A percentile compares a stretch with the other conserved stretches of the same genome.
Conservation (phyloP, 1,139 yeast species). For the Candida tropicalis region DNA sequence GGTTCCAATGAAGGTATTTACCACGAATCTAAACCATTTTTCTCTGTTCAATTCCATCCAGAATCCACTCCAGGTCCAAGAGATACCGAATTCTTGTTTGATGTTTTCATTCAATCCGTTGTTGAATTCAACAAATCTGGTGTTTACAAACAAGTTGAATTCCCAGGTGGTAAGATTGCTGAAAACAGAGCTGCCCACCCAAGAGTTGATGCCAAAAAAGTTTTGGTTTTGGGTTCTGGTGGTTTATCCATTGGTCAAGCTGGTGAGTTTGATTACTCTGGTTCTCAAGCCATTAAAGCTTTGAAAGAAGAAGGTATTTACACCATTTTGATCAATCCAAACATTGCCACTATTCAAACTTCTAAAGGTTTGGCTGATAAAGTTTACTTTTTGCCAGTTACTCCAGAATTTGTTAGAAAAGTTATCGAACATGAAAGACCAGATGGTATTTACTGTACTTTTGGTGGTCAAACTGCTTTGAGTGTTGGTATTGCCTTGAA, state of each 20-base stretch:
- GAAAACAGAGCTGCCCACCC: conserved; percentile 70
- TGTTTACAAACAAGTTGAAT: conserved; percentile 67
- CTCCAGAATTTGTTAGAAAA: conserved; percentile 92
- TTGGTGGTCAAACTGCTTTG: conserved; percentile 98
- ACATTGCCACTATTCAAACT: conserved; percentile 97
- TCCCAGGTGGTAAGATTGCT: conserved; percentile 85
- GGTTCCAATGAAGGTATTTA: conserved; percentile 98
- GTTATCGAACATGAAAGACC: conserved; percentile 95
- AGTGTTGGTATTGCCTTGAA: conserved; percentile 95
- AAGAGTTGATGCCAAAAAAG: conserved; percentile 80
- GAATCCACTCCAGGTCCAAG: conserved; percentile 99
- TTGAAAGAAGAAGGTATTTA: conserved; percentile 84
- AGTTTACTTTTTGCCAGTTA: conserved; percentile 92
- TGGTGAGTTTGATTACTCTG: conserved; percentile 98
- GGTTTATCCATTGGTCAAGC: conserved; percentile 99
- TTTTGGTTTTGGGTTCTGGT: conserved; percentile 94
- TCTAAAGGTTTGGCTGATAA: conserved; percentile 95
- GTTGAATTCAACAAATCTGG: conserved; percentile 59
- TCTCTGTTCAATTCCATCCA: conserved; percentile 99
- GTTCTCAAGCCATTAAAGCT: conserved; percentile 97
- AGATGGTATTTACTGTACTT: conserved; percentile 91
- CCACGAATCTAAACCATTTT: conserved; percentile 82
- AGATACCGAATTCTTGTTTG: conserved; percentile 97
- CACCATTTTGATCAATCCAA: conserved; percentile 90
- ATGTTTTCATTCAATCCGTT: conserved; percentile 86